A percentile compares a stretch with the other conserved stretches of the same genome.
Conservation (phyloP, 1,139 yeast genomes). For the Zygosaccharomyces sapae region DNA sequence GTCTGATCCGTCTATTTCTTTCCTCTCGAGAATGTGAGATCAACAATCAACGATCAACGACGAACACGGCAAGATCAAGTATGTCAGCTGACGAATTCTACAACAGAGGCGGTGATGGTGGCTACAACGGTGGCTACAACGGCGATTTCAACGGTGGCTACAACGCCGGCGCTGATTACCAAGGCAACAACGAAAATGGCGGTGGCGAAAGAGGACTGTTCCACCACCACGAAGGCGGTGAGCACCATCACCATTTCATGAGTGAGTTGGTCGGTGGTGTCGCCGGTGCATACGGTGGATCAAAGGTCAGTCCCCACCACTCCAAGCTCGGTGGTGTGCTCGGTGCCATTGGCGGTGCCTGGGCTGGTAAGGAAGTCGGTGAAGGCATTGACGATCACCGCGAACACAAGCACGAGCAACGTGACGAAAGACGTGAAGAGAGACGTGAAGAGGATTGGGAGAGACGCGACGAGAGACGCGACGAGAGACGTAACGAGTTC, state of each 20-base stretch:
- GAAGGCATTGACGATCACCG: conserved; percentile 37
- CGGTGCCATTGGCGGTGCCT: conserved; percentile 61
- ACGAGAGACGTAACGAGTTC: conserved; percentile 12
- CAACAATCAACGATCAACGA: too few species aligned
- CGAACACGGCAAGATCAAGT: too few species aligned
- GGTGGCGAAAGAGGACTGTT: conserved; percentile 56
- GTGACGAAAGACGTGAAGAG: too few species aligned
- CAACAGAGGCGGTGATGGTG: conserved; percentile 33
- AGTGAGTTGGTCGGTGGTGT: conserved; percentile 57
- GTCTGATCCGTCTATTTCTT: too few species aligned
- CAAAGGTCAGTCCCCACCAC: conserved; percentile 42
- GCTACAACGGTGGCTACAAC: conserved; percentile 18
- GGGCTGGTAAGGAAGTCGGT: conserved; percentile 54
- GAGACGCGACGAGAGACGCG: neutral
- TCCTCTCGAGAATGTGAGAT: too few species aligned
- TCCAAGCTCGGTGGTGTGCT: conserved; percentile 50
- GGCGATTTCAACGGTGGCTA: conserved; percentile 9
- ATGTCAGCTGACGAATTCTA: conserved; percentile 47
- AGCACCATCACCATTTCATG: conserved; percentile 3
- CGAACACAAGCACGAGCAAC: conserved; percentile 6
- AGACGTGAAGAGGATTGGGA: too few species aligned
- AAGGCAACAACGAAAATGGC: too few species aligned
- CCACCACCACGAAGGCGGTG: neutral
- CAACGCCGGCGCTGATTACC: too few species aligned
- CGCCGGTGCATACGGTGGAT: conserved; percentile 50